phyloP scores from a whole-genome alignment of 768 basidiomycete species.

The Dioszegia aurantiaca region DNA sequence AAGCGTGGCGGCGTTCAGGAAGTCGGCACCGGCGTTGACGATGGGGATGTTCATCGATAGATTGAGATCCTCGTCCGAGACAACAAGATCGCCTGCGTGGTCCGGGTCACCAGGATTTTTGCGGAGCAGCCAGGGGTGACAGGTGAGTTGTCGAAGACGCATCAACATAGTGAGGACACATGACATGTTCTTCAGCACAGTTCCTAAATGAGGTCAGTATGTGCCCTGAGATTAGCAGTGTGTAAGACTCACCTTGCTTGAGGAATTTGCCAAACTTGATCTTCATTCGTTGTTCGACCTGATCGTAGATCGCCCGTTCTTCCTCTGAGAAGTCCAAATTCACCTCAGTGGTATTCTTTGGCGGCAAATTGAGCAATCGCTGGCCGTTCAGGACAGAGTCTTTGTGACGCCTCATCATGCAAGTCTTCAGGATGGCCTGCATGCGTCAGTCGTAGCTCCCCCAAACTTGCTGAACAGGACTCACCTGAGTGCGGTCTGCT shows the following conservation, averaged over 20 bases:
- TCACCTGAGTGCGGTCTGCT: constrained; percentile 58
- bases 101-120: constrained; percentile 58
- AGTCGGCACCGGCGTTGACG: constrained; percentile 24
- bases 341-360: constrained; percentile 58
- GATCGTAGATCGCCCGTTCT: constrained; percentile 64
- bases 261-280: constrained; percentile 60
- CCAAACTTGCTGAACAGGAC: not conserved
- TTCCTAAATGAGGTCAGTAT: constrained; percentile 50
- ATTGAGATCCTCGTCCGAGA: constrained; percentile 41
- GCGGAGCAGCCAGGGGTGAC: constrained; percentile 66
- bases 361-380: constrained; percentile 64
- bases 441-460: not conserved
- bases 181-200: constrained; percentile 67
- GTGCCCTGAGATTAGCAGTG: not conserved
- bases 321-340: constrained; percentile 62
- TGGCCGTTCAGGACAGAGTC: constrained; percentile 65
- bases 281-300: constrained; percentile 54
- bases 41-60: constrained; percentile 17
- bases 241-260: constrained; percentile 13
- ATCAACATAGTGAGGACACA: constrained; percentile 67
- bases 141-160: constrained; percentile 67
- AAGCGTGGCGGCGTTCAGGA: constrained; percentile 20
- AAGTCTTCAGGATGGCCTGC: constrained; percentile 59
- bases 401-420: constrained; percentile 67
- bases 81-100: constrained; percentile 21